Percentiles rank a stretch among this genome's conserved stretches.
phyloP scores from a whole-genome alignment of 1,284 basidiomycete genomes.

The Papiliotrema fonsecae region DNA sequence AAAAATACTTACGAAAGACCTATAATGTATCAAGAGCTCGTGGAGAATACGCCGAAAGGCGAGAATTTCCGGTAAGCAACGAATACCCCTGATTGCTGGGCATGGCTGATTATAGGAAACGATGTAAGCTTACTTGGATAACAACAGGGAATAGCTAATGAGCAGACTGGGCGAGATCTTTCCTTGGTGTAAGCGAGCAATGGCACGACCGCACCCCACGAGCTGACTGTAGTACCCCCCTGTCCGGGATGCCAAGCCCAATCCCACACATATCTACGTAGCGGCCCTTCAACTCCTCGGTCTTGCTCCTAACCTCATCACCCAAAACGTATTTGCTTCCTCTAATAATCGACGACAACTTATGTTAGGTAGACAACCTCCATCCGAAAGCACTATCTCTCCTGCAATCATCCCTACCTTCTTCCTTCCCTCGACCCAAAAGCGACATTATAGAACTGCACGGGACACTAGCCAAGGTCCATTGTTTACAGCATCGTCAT shows the following conservation, averaged over 20 bases:
- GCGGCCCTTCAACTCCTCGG: conserved; percentile 71
- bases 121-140: conserved; percentile 28
- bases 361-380: conserved; percentile 69
- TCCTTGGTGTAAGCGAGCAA: conserved; percentile 40
- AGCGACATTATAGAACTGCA: conserved; percentile 73
- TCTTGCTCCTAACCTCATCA: conserved; percentile 64
- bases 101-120: conserved; percentile 21
- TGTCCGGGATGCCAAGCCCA: conserved; percentile 71
- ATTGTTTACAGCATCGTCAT: conserved; percentile 66
- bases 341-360: neutral
- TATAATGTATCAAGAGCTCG: conserved; percentile 69
- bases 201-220: neutral
- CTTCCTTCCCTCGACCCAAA: conserved; percentile 4
- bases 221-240: conserved; percentile 57
- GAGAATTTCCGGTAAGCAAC: conserved; percentile 61
- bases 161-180: conserved; percentile 67
- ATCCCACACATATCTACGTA: conserved; percentile 79
- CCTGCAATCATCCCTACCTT: conserved; percentile 18
- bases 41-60: conserved; percentile 64
- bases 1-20: conserved; percentile 21
- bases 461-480: conserved; percentile 77
- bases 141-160: neutral
- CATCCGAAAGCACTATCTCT: conserved; percentile 66
- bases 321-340: conserved; percentile 60
- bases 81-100: neutral